These are phyloP conservation scores for Boletus huronensis DNA, from an alignment of 768 basidiomycete species.

Conservation along the genomic window DNA sequence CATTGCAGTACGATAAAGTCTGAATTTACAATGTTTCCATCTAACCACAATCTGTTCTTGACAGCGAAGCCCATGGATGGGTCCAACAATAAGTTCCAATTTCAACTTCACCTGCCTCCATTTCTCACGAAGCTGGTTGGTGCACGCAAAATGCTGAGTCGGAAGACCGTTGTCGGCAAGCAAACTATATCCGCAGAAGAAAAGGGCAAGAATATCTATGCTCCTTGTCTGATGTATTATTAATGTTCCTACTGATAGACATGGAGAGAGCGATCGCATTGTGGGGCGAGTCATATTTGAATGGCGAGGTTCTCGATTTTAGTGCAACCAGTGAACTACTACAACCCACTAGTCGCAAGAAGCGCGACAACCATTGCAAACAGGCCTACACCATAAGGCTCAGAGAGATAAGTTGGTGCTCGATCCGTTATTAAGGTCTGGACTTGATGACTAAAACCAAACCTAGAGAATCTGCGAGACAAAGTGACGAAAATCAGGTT, in stretches of 20 bases:
- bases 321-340: not conserved
- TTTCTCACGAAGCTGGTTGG: not conserved
- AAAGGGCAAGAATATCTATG: not conserved
- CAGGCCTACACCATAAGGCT: constrained; percentile 3
- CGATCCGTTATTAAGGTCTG: too few species aligned
- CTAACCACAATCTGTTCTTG: not conserved
- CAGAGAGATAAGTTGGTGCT: not conserved
- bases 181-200: not conserved
- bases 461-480: not conserved
- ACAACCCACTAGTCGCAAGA: not conserved
- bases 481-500: constrained; percentile 1
- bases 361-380: constrained; percentile 3
- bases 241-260: not conserved
- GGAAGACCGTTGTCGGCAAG: not conserved
- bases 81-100: not conserved
- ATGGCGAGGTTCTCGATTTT: not conserved
- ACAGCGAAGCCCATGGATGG: not conserved
- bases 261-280: not conserved
- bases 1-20: not conserved
- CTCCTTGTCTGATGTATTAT: not conserved
- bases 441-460: not conserved
- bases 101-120: not conserved
- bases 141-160: not conserved
- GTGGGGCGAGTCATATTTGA: not conserved
- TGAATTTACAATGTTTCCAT: not conserved